Conservation (phyloP, 1,139 yeast species). For the Zygosaccharomyces pseudobailii region DNA sequence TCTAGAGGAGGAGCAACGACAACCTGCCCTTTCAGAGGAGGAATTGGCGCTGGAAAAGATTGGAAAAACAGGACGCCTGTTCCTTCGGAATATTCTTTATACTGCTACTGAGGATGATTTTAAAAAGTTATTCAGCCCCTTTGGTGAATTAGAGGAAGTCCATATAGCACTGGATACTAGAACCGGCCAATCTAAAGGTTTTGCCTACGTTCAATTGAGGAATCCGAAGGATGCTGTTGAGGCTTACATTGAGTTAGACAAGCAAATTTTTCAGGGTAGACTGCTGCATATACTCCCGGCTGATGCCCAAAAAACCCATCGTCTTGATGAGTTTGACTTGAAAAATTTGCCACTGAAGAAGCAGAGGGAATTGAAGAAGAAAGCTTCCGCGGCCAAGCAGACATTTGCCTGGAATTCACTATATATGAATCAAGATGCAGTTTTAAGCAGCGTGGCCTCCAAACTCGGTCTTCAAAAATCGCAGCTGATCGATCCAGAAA, state of each 20-base stretch:
- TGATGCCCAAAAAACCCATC: slow-evolving; percentile 70
- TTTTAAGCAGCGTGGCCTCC: slow-evolving; percentile 80
- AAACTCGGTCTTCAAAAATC: slow-evolving; percentile 79
- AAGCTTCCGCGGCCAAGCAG: slow-evolving; percentile 75
- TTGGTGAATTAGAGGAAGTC: slow-evolving; percentile 66
- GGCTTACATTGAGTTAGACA: slow-evolving; percentile 73
- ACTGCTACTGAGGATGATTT: slow-evolving; percentile 79
- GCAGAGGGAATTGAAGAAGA: slow-evolving; percentile 78
- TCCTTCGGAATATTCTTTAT: slow-evolving; percentile 80
- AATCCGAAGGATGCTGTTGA: slow-evolving; percentile 65
- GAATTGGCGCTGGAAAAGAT: slow-evolving; percentile 51
- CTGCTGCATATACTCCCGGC: slow-evolving; percentile 86
- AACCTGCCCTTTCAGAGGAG: slow-evolving; percentile 36
- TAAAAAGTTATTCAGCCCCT: slow-evolving; percentile 40
- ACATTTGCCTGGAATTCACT: slow-evolving; percentile 95
- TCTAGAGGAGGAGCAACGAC: slow-evolving; percentile 18
- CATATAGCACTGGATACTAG: slow-evolving; percentile 89
- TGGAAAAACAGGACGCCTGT: slow-evolving; percentile 70
- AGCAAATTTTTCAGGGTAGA: slow-evolving; percentile 91
- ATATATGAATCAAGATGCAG: slow-evolving; percentile 87
- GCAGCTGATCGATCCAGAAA: slow-evolving; percentile 81
- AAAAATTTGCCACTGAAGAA: slow-evolving; percentile 88
- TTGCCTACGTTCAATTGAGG: slow-evolving; percentile 75
- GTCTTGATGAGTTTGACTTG: slow-evolving; percentile 82
- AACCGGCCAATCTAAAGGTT: slow-evolving; percentile 89